Conservation (phyloP, 495 filamentous ascomycete species). For the Trichoderma gamsii region DNA sequence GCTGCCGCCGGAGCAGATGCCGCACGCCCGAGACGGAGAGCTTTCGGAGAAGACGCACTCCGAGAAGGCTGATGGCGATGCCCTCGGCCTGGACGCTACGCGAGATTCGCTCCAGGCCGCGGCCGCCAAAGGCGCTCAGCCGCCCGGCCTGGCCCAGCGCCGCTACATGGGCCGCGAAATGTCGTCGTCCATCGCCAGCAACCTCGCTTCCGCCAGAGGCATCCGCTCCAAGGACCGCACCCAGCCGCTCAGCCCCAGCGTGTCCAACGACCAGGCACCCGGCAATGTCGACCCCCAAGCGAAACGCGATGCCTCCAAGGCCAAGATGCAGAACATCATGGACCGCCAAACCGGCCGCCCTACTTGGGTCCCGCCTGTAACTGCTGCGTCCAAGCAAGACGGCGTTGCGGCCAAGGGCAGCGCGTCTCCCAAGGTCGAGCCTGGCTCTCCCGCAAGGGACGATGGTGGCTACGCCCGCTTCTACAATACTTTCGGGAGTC, state of each 20-base stretch:
- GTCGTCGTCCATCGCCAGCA: constrained; percentile 83
- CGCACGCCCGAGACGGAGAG: constrained; percentile 28
- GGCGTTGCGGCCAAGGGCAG: constrained; percentile 22
- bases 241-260: constrained; percentile 59
- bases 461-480: constrained; percentile 85
- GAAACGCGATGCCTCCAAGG: constrained; percentile 37
- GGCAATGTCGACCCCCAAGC: constrained; percentile 60
- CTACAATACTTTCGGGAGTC: constrained; percentile 77
- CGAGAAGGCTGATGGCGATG: constrained; percentile 22
- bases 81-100: not conserved
- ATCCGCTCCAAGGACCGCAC: constrained; percentile 65
- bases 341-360: constrained; percentile 37
- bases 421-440: constrained; percentile 14
- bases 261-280: constrained; percentile 68
- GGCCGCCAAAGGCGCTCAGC: constrained; percentile 32
- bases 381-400: constrained; percentile 24
- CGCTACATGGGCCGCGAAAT: constrained; percentile 55
- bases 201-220: constrained; percentile 80
- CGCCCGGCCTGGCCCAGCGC: constrained; percentile 44
- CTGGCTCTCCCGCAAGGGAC: constrained; percentile 20
- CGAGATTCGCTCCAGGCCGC: constrained; percentile 20
- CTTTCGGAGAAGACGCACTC: constrained; percentile 32
- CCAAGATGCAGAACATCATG: constrained; percentile 34
- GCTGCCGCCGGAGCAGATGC: constrained; percentile 56
- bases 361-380: constrained; percentile 36